Conservation (phyloP, 768 basidiomycete genomes). For the Mrakia gelida region DNA sequence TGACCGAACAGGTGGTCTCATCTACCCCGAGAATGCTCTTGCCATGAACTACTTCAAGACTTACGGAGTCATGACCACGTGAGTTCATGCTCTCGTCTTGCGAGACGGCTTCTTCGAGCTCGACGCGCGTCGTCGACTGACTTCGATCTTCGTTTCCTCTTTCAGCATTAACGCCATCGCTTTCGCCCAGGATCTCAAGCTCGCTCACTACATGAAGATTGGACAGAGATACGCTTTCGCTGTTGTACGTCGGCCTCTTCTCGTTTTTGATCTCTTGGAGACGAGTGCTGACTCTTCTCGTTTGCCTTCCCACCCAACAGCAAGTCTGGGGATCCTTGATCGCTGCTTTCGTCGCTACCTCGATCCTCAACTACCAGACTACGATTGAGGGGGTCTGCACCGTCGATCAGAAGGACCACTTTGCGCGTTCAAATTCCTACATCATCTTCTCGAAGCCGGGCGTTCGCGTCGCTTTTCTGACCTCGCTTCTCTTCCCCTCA, state of each 20-base stretch:
- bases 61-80: no score
- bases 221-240: conserved; percentile 74
- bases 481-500: not conserved
- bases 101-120: no score
- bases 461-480: no score
- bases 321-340: conserved; percentile 35
- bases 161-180: conserved; percentile 51
- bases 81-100: no score
- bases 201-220: conserved; percentile 60
- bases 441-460: no score
- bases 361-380: conserved; percentile 28
- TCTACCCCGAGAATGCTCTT: no score
- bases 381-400: conserved; percentile 50
- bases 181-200: conserved; percentile 73
- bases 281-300: conserved; percentile 38
- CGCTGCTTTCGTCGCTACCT: conserved; percentile 47
- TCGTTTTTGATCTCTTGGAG: conserved; percentile 11
- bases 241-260: not conserved
- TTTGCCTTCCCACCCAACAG: conserved; percentile 54
- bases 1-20: no score
- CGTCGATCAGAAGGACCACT: conserved; percentile 39
- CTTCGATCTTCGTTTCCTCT: no score
- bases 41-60: no score
- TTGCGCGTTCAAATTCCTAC: not conserved
- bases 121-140: no score